A percentile compares a stretch with the other conserved stretches of the same genome.
phyloP scores from a whole-genome alignment of 148 eudicot species.

The Chenopodium suecicum region DNA sequence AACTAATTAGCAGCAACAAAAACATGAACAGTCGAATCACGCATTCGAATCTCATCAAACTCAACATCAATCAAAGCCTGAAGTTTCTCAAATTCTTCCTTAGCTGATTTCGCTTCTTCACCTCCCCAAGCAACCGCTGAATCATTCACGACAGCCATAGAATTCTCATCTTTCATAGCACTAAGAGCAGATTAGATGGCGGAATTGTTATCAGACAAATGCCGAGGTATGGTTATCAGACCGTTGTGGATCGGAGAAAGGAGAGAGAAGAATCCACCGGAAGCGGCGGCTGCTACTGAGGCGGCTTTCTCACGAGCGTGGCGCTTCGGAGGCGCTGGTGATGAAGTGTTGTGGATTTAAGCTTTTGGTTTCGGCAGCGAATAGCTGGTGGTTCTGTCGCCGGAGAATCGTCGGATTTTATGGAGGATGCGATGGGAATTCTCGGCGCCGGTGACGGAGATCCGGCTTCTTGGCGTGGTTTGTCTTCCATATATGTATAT shows the following conservation, averaged over 20 bases:
- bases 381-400: no score
- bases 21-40: slow-evolving; percentile 59
- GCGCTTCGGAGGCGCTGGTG: slow-evolving; percentile 59
- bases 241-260: slow-evolving; percentile 73
- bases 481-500: no score
- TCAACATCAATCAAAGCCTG: slow-evolving; percentile 62
- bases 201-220: slow-evolving; percentile 56
- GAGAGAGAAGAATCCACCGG: slow-evolving; percentile 24
- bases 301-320: slow-evolving; percentile 66
- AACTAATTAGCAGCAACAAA: slow-evolving; percentile 74
- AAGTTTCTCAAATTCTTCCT: slow-evolving; percentile 53
- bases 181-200: slow-evolving; percentile 29
- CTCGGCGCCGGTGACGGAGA: no score
- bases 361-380: slow-evolving; percentile 66
- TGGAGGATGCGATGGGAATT: no score
- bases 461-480: no score
- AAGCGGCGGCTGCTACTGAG: slow-evolving; percentile 36
- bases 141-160: slow-evolving; percentile 27
- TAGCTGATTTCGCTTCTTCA: slow-evolving; percentile 31
- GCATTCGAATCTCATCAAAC: slow-evolving; percentile 46
- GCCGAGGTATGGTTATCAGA: slow-evolving; percentile 74
- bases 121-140: slow-evolving; percentile 6
- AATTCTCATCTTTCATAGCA: slow-evolving; percentile 33
- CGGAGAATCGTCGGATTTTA: no score
- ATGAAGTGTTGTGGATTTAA: slow-evolving; percentile 49